phyloP scores from a whole-genome alignment of 352 stramenopile species.

The Globisporangium solare region DNA sequence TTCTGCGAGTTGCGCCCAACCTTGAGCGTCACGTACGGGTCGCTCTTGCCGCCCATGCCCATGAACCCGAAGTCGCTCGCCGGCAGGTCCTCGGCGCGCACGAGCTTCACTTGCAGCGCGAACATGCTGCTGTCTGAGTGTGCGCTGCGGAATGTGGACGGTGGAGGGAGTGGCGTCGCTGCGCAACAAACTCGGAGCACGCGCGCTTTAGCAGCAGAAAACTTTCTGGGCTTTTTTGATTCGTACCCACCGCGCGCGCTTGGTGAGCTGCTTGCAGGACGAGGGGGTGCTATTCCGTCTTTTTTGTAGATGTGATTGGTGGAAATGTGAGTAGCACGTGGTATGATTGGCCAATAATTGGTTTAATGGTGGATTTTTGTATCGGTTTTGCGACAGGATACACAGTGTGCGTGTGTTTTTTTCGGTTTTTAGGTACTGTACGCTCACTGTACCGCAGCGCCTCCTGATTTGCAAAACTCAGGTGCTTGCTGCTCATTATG shows the following conservation, averaged over 20 bases:
- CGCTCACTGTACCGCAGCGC: too few relatives aligned
- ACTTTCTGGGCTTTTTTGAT: too few relatives aligned
- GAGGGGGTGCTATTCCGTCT: not conserved
- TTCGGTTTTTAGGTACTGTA: not conserved
- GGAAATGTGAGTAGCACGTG: not conserved
- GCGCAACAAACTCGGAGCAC: too few relatives aligned
- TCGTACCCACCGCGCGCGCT: too few relatives aligned
- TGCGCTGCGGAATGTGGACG: too few relatives aligned
- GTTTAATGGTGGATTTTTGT: not conserved
- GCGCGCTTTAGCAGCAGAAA: too few relatives aligned
- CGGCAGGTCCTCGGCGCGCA: constrained; percentile 41
- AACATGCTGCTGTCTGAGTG: constrained; percentile 24
- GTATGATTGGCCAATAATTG: not conserved
- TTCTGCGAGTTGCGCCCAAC: constrained; percentile 43
- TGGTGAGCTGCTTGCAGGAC: too few relatives aligned
- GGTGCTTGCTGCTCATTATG: too few relatives aligned
- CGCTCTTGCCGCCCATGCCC: constrained; percentile 67
- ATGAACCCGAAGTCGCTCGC: constrained; percentile 64
- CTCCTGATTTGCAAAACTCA: not conserved
- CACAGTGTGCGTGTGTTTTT: not conserved
- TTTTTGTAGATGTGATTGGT: not conserved
- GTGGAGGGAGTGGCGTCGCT: too few relatives aligned
- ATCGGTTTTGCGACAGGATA: not conserved
- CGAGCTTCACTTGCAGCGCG: constrained; percentile 54
- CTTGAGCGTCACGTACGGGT: constrained; percentile 70